Percentiles rank a stretch among this genome's conserved stretches.
phyloP scores from a whole-genome alignment of 257 asterid species.

The Solanum peruvianum region DNA sequence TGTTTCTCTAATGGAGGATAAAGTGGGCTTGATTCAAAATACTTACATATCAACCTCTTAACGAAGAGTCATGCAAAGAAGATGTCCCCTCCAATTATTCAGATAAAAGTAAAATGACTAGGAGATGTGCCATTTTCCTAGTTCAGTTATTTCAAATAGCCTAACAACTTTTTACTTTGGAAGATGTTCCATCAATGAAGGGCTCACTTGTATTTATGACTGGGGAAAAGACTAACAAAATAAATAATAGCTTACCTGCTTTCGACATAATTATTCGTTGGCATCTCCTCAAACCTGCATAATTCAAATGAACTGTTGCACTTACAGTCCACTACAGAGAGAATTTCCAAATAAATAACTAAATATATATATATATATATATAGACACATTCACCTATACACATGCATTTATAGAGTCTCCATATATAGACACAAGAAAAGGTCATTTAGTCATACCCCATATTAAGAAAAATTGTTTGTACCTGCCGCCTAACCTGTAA shows the following conservation, averaged over 20 bases:
- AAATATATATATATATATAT: neutral
- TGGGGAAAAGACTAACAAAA: neutral
- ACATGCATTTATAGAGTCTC: neutral
- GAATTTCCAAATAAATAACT: neutral
- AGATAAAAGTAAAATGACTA: neutral
- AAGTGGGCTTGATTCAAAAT: neutral
- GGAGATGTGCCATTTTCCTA: neutral
- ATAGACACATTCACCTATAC: neutral
- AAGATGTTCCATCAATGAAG: neutral
- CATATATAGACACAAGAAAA: neutral
- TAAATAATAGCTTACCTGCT: constrained; percentile 51
- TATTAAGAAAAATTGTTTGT: constrained; percentile 77
- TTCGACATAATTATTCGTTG: constrained; percentile 85
- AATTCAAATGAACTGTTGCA: neutral
- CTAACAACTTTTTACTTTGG: neutral
- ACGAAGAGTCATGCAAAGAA: neutral
- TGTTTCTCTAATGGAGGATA: neutral
- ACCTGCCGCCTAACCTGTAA: constrained; percentile 80
- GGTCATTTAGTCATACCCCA: constrained; percentile 52
- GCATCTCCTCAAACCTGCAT: constrained; percentile 97
- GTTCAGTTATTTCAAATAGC: neutral
- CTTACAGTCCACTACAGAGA: neutral
- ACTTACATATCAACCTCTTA: neutral
- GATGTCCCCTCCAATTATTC: neutral
- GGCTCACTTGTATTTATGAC: neutral